phyloP scores from a whole-genome alignment of 2,329 filamentous ascomycete species.

The Eutypella sp. region DNA sequence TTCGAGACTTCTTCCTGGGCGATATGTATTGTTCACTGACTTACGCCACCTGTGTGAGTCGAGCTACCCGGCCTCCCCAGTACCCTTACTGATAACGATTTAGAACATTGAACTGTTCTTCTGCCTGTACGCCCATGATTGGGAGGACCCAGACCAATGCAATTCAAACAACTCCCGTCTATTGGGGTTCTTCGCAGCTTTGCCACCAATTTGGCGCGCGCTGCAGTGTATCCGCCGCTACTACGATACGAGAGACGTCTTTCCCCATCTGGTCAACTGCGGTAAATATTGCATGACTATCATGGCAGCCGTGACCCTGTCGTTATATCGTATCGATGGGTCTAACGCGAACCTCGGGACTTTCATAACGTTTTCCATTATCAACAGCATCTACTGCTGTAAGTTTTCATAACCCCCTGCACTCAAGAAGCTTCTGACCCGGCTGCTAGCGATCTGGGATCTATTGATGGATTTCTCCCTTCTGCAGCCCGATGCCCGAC shows the following conservation, averaged over 20 bases:
- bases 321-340: slow-evolving; percentile 73
- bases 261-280: slow-evolving; percentile 88
- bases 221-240: slow-evolving; percentile 90
- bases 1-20: slow-evolving; percentile 93
- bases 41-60: slow-evolving; percentile 77
- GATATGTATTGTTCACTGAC: slow-evolving; percentile 97
- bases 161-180: slow-evolving; percentile 81
- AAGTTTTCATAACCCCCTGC: slow-evolving; percentile 28
- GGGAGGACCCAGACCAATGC: slow-evolving; percentile 69
- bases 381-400: slow-evolving; percentile 82
- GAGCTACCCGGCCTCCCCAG: not conserved
- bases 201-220: slow-evolving; percentile 87
- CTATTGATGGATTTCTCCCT: slow-evolving; percentile 94
- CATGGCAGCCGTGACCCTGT: slow-evolving; percentile 70
- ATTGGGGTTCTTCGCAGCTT: slow-evolving; percentile 75
- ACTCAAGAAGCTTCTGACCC: slow-evolving; percentile 4
- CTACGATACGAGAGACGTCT: slow-evolving; percentile 76
- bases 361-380: slow-evolving; percentile 74
- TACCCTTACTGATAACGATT: slow-evolving; percentile 13
- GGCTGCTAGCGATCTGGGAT: slow-evolving; percentile 72
- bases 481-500: slow-evolving; percentile 67
- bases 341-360: slow-evolving; percentile 54
- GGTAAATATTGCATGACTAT: slow-evolving; percentile 90
- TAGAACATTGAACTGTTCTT: slow-evolving; percentile 92
- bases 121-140: slow-evolving; percentile 79